Percentiles rank a stretch among this genome's conserved stretches.
phyloP scores from a whole-genome alignment of 306 rosid genomes.

The Prunus mongolica region DNA sequence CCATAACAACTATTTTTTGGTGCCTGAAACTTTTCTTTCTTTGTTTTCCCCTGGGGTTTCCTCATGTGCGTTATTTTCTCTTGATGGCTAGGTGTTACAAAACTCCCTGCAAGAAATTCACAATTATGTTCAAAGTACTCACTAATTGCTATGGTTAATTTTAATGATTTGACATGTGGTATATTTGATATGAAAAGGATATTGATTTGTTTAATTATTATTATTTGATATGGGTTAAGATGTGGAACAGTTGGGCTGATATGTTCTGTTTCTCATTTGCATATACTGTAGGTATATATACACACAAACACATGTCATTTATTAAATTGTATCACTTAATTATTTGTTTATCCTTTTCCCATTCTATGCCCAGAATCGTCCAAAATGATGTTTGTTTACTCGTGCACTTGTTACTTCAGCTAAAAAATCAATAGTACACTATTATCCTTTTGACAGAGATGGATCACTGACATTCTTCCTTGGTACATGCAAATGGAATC shows the following conservation, averaged over 20 bases:
- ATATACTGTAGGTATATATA: neutral
- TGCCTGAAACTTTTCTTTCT: neutral
- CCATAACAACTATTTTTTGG: neutral
- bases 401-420: neutral
- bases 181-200: neutral
- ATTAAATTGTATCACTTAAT: neutral
- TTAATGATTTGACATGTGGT: neutral
- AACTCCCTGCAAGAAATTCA: neutral
- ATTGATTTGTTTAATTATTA: neutral
- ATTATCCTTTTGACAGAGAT: neutral
- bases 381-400: neutral
- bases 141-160: neutral
- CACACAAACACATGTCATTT: neutral
- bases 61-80: neutral
- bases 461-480: neutral
- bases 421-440: neutral
- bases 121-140: neutral
- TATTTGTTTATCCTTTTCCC: neutral
- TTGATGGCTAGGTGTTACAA: neutral
- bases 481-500: constrained; percentile 1
- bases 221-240: neutral
- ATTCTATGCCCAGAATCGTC: neutral
- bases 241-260: neutral
- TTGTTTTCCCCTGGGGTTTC: neutral
- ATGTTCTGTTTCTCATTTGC: neutral